Evolutionary conservation across 2,329 filamentous ascomycete species (phyloP).

Genomic region (Stemphylium vesicarium): DNA sequence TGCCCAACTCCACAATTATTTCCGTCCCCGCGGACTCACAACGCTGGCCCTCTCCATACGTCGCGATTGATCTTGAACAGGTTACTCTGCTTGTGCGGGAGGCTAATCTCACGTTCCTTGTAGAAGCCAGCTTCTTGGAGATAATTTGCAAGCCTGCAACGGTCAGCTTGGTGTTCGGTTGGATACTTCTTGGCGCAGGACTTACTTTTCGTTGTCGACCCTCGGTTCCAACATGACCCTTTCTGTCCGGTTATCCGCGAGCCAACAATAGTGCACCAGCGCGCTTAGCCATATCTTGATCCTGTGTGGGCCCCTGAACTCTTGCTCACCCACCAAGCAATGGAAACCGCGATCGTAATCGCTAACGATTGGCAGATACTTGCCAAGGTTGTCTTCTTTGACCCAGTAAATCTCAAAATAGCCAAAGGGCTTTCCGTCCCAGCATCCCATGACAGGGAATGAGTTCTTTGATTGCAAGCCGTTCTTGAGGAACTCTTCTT

Average conservation of each 20-base stretch:
- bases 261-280: conserved; percentile 84
- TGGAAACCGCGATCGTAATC: conserved; percentile 92
- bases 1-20: conserved; percentile 21
- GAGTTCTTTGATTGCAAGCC: conserved; percentile 73
- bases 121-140: conserved; percentile 78
- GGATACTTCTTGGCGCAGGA: conserved; percentile 10
- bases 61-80: conserved; percentile 81
- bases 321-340: conserved; percentile 88
- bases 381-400: conserved; percentile 83
- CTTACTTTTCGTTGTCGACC: conserved; percentile 87
- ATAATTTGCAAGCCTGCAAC: conserved; percentile 69
- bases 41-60: conserved; percentile 62
- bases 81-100: conserved; percentile 92
- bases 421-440: conserved; percentile 93
- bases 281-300: conserved; percentile 83
- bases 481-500: conserved; percentile 71
- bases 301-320: conserved; percentile 78
- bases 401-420: conserved; percentile 99
- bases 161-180: conserved; percentile 12
- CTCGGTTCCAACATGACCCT: conserved; percentile 86
- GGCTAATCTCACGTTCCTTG: conserved; percentile 83
- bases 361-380: conserved; percentile 68
- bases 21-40: conserved; percentile 23
- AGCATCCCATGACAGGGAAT: conserved; percentile 90
- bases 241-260: conserved; percentile 80